A percentile compares a stretch with the other conserved stretches of the same genome.
phyloP scores from a whole-genome alignment of 2,329 filamentous ascomycete species.

The Thielaviopsis cerberus region DNA sequence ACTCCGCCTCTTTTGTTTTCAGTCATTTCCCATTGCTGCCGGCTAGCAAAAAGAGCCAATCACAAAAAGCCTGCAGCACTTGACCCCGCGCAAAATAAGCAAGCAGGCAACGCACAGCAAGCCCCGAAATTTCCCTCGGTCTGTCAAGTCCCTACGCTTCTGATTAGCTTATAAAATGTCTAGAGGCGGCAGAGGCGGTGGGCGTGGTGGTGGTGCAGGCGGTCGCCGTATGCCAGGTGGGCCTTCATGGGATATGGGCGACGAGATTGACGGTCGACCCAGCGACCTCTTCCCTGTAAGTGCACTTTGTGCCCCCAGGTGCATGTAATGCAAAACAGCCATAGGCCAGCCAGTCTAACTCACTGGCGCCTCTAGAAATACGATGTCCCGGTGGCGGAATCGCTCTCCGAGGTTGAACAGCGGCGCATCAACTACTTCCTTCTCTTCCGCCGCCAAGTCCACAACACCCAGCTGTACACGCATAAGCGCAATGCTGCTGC shows the following conservation, averaged over 20 bases:
- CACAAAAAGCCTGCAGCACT: not conserved
- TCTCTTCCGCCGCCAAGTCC: slow-evolving; percentile 37
- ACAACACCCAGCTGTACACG: slow-evolving; percentile 37
- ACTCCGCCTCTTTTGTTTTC: not conserved
- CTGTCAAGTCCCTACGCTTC: not conserved
- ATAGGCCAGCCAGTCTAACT: no score
- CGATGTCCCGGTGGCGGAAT: slow-evolving; percentile 27
- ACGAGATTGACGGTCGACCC: slow-evolving; percentile 37
- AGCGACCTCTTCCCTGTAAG: slow-evolving; percentile 41
- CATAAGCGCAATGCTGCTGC: slow-evolving; percentile 27
- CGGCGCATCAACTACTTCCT: slow-evolving; percentile 32
- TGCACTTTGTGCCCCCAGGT: slow-evolving; percentile 1
- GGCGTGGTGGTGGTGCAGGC: slow-evolving; percentile 31
- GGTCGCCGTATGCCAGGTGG: slow-evolving; percentile 27
- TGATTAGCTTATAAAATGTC: slow-evolving; percentile 7
- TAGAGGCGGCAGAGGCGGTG: slow-evolving; percentile 22
- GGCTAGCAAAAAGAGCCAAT: no score
- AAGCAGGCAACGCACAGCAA: not conserved
- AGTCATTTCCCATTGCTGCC: not conserved
- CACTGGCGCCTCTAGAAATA: slow-evolving; percentile 25
- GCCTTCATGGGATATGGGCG: slow-evolving; percentile 33
- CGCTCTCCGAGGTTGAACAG: slow-evolving; percentile 26
- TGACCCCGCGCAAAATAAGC: not conserved
- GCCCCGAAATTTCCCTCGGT: not conserved
- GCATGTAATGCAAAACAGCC: no score